Evolutionary conservation across 768 basidiomycete species (phyloP).

Genomic region (Coprinopsis cinerea): DNA sequence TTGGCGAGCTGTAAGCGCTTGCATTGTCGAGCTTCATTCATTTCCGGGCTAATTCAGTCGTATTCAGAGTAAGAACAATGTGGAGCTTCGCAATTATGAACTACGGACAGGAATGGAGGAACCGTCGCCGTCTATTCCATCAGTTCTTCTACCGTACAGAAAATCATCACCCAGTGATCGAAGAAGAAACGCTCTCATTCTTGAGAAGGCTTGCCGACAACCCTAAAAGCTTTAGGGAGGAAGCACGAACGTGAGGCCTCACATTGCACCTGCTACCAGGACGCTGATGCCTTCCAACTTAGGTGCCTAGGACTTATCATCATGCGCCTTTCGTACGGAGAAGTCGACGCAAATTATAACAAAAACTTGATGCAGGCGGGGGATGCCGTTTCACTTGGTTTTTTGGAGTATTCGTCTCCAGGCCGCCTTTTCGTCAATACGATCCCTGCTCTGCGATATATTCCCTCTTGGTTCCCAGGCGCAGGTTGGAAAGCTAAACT

Average conservation of each 20-base stretch:
- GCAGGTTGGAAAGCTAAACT: conserved; percentile 6
- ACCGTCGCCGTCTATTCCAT: conserved; percentile 21
- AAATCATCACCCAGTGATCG: conserved; percentile 19
- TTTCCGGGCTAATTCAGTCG: no score
- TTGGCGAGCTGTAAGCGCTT: conserved; percentile 39
- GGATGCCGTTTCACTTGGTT: background rate
- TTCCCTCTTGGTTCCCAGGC: conserved; percentile 10
- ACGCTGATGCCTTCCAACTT: no score
- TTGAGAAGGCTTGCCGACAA: conserved; percentile 5
- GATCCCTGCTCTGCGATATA: conserved; percentile 2
- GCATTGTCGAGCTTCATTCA: no score
- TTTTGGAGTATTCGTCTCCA: background rate
- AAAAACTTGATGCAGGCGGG: background rate
- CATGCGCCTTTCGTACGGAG: conserved; percentile 10
- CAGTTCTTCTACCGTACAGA: conserved; percentile 20
- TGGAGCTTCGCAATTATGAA: conserved; percentile 22
- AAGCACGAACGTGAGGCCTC: conserved; percentile 5
- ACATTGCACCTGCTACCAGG: no score
- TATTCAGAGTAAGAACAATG: no score
- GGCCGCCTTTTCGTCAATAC: conserved; percentile 5
- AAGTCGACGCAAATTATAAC: background rate
- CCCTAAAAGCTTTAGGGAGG: conserved; percentile 7
- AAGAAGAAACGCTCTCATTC: conserved; percentile 18
- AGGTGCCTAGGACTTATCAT: conserved; percentile 5
- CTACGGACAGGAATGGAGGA: conserved; percentile 24